These are phyloP conservation scores for Mycosphaerella sp. DNA, from an alignment of 2,329 filamentous ascomycete genomes.

Conservation along the genomic window DNA sequence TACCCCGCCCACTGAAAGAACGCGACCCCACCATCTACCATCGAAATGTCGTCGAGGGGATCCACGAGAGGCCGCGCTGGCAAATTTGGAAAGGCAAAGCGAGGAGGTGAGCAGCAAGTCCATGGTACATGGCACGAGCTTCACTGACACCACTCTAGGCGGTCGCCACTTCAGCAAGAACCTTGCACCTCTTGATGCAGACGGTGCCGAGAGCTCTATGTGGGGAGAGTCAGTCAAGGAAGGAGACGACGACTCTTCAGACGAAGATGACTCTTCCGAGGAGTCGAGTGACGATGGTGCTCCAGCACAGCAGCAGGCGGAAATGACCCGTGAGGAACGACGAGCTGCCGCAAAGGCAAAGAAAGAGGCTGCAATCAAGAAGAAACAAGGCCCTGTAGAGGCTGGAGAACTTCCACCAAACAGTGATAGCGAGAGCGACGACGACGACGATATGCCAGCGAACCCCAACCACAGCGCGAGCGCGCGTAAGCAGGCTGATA, in stretches of 20 bases:
- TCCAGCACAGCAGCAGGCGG: slow-evolving; percentile 36
- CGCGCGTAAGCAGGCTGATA: slow-evolving; percentile 60
- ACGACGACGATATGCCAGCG: slow-evolving; percentile 63
- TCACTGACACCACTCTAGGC: slow-evolving; percentile 48
- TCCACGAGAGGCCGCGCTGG: slow-evolving; percentile 68
- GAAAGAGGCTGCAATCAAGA: slow-evolving; percentile 81
- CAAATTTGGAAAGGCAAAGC: slow-evolving; percentile 89
- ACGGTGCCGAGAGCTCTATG: slow-evolving; percentile 84
- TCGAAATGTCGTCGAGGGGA: slow-evolving; percentile 45
- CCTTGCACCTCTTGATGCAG: slow-evolving; percentile 77
- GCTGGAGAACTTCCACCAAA: slow-evolving; percentile 75
- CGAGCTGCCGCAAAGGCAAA: slow-evolving; percentile 80
- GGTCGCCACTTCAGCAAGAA: slow-evolving; percentile 95
- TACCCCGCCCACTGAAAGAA: slow-evolving; percentile 1
- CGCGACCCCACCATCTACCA: slow-evolving; percentile 5
- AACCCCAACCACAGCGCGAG: slow-evolving; percentile 81
- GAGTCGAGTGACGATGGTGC: slow-evolving; percentile 39
- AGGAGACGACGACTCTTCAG: slow-evolving; percentile 48
- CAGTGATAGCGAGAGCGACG: slow-evolving; percentile 55
- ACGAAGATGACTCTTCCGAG: slow-evolving; percentile 45
- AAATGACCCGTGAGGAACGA: slow-evolving; percentile 77
- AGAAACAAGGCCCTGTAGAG: slow-evolving; percentile 63
- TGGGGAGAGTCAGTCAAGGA: slow-evolving; percentile 60
- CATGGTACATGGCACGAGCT: slow-evolving; percentile 22
- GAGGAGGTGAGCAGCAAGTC: slow-evolving; percentile 62